Conservation (phyloP, 228 moss, liverwort and hornwort genomes). For the Sphagnum fallax region DNA sequence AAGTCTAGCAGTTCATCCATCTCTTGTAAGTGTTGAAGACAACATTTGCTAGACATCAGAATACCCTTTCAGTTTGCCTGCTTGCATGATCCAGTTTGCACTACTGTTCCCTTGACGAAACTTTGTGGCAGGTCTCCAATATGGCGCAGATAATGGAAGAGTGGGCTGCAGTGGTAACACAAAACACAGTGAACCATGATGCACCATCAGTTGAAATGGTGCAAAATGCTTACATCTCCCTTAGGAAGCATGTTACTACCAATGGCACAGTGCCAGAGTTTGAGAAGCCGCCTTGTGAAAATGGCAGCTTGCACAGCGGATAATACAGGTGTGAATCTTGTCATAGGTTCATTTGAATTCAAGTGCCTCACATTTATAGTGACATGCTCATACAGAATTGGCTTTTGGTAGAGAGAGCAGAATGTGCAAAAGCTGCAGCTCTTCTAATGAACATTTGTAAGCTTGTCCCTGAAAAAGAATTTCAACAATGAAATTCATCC, state of each 20-base stretch:
- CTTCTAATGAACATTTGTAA: no score
- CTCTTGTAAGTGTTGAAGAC: neutral
- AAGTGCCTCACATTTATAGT: no score
- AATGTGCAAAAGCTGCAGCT: no score
- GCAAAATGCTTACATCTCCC: constrained; percentile 45
- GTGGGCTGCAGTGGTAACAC: constrained; percentile 40
- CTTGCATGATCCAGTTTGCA: neutral
- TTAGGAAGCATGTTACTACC: constrained; percentile 34
- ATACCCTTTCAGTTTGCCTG: neutral
- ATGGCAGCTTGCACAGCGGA: neutral
- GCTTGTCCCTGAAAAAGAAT: no score
- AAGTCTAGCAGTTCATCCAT: neutral
- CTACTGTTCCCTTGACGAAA: constrained; percentile 11
- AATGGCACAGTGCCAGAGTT: constrained; percentile 12
- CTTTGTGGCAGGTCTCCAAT: constrained; percentile 40
- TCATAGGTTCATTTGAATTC: no score
- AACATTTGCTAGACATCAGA: neutral
- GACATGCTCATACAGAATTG: no score
- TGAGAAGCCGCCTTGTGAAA: constrained; percentile 2
- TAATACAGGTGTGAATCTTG: no score
- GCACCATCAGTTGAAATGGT: constrained; percentile 26
- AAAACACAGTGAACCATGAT: constrained; percentile 19
- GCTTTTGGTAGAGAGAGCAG: no score
- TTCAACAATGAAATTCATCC: no score
- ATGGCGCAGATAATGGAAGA: constrained; percentile 60